Percentiles rank a stretch among this genome's conserved stretches.
Evolutionary conservation across 305 asterid species (phyloP).

Genomic region (Nicotiana rustica): DNA sequence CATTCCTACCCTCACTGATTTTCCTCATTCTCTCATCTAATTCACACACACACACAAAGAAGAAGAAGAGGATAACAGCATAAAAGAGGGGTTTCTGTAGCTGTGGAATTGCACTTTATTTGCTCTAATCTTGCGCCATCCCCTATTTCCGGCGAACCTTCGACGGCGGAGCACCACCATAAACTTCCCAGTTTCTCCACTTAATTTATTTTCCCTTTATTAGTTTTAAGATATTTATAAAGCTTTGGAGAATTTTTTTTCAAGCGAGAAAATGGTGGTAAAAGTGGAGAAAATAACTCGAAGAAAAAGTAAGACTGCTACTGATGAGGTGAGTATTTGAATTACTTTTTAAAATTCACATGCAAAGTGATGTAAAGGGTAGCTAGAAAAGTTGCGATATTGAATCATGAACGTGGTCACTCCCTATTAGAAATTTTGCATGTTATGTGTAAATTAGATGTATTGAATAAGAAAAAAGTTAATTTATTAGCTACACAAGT

Average conservation of each 20-base stretch:
- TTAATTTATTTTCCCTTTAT: background rate
- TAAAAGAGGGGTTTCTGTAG: no score
- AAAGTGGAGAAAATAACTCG: constrained; percentile 11
- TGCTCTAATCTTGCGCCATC: no score
- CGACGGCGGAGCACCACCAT: background rate
- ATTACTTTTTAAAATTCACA: background rate
- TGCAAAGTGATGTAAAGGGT: background rate
- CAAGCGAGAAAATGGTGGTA: constrained; percentile 13
- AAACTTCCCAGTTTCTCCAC: background rate
- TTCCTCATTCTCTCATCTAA: no score
- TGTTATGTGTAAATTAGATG: background rate
- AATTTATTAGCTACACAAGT: no score
- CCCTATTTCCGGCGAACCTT: background rate
- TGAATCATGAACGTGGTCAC: background rate
- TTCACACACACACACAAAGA: no score
- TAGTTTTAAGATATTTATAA: background rate
- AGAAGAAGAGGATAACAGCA: no score
- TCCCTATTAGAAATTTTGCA: background rate
- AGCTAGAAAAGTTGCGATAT: background rate
- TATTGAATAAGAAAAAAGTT: background rate
- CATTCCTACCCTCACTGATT: no score
- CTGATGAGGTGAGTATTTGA: background rate
- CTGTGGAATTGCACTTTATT: no score
- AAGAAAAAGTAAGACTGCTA: background rate
- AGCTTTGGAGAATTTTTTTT: background rate